phyloP scores from a whole-genome alignment of 2,329 filamentous ascomycete genomes.

The Fusarium longipes region DNA sequence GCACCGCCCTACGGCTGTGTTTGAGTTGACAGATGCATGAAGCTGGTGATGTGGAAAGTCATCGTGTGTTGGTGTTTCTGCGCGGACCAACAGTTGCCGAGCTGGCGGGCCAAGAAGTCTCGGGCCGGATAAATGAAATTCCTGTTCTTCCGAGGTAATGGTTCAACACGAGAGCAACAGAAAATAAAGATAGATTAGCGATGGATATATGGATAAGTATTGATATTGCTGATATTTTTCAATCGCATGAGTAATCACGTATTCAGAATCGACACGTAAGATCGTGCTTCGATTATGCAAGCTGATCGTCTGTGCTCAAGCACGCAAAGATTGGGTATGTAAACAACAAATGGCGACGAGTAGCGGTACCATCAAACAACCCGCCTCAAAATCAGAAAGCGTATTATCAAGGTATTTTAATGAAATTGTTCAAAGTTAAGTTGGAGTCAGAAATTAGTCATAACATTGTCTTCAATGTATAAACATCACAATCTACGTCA shows the following conservation, averaged over 20 bases:
- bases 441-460: too few relatives aligned
- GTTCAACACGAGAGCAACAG: too few relatives aligned
- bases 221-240: too few relatives aligned
- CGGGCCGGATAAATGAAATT: background rate
- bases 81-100: background rate
- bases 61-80: conserved; percentile 3
- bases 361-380: too few relatives aligned
- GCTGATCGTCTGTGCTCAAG: too few relatives aligned
- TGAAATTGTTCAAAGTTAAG: too few relatives aligned
- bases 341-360: too few relatives aligned
- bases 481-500: background rate
- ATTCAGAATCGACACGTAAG: too few relatives aligned
- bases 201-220: background rate
- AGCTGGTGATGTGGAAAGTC: background rate
- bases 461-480: too few relatives aligned
- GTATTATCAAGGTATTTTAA: background rate
- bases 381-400: background rate
- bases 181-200: background rate
- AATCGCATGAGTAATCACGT: too few relatives aligned
- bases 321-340: too few relatives aligned
- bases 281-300: too few relatives aligned
- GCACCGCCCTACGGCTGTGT: background rate
- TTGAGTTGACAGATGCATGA: background rate
- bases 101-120: background rate
- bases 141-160: background rate